Evolutionary conservation across 306 rosid genomes (phyloP).

Genomic region (Lagenaria siceraria): DNA sequence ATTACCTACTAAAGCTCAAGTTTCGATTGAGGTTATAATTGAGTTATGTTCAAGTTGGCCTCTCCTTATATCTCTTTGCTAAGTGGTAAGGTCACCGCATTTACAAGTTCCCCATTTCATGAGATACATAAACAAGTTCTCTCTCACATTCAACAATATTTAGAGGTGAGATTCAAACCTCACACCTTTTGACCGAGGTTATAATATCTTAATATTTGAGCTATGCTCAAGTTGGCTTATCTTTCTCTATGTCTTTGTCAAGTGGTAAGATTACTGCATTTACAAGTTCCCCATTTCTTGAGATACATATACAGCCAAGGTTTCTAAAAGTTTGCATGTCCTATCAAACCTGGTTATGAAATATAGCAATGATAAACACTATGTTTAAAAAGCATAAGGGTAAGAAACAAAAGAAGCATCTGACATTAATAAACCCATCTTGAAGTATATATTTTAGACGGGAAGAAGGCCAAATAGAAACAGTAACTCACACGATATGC

Average conservation of each 20-base stretch:
- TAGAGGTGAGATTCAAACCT: background rate
- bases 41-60: too few relatives aligned
- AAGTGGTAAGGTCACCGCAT: too few relatives aligned
- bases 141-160: background rate
- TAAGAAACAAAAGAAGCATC: background rate
- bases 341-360: background rate
- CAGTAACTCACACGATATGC: slow-evolving; percentile 46
- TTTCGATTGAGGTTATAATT: too few relatives aligned
- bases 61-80: too few relatives aligned
- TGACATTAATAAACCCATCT: background rate
- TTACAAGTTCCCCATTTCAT: too few relatives aligned
- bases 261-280: background rate
- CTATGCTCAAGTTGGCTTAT: background rate
- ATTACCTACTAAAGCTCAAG: background rate
- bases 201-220: background rate
- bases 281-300: background rate
- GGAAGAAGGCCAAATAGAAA: background rate
- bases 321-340: background rate
- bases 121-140: too few relatives aligned
- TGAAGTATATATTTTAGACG: background rate
- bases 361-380: background rate
- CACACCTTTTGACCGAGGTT: background rate
- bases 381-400: background rate
- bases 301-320: background rate
- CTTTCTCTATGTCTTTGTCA: background rate